A percentile compares a stretch with the other conserved stretches of the same genome.
phyloP scores from a whole-genome alignment of 768 basidiomycete genomes.

The Amanita inopinata region DNA sequence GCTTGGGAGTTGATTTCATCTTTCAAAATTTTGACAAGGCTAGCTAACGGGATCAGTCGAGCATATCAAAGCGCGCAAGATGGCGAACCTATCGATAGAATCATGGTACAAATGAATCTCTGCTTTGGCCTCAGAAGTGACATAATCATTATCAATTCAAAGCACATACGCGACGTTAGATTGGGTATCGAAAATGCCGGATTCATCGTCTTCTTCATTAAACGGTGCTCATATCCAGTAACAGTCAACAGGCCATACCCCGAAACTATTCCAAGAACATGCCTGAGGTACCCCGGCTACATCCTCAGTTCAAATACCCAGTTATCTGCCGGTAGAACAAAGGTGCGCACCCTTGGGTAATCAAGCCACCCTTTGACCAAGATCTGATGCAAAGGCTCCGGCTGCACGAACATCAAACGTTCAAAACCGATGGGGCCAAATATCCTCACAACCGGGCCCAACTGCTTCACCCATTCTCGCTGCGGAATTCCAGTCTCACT shows the following conservation, averaged over 20 bases:
- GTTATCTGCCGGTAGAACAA: neutral
- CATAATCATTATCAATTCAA: neutral
- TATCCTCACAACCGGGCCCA: slow-evolving; percentile 33
- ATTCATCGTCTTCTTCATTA: slow-evolving; percentile 42
- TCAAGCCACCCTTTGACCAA: slow-evolving; percentile 35
- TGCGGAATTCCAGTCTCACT: slow-evolving; percentile 34
- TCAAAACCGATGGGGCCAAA: slow-evolving; percentile 38
- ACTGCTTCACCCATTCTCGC: slow-evolving; percentile 35
- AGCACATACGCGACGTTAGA: slow-evolving; percentile 26
- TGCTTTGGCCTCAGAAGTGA: slow-evolving; percentile 4
- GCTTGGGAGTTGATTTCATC: slow-evolving; percentile 17
- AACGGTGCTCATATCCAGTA: slow-evolving; percentile 38
- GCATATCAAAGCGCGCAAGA: neutral
- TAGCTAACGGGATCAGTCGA: slow-evolving; percentile 9
- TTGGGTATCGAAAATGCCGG: slow-evolving; percentile 41
- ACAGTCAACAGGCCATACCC: slow-evolving; percentile 39
- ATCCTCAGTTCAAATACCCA: neutral
- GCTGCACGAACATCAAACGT: slow-evolving; percentile 32
- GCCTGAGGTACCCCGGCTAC: slow-evolving; percentile 34
- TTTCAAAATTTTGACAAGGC: slow-evolving; percentile 26
- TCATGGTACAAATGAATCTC: slow-evolving; percentile 35
- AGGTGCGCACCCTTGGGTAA: slow-evolving; percentile 29
- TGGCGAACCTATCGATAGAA: slow-evolving; percentile 29
- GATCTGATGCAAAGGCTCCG: slow-evolving; percentile 36
- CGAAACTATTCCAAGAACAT: slow-evolving; percentile 30